These are phyloP conservation scores for Ichthyophonus hoferi DNA, from an alignment of 208 protist species.

Conservation along the genomic window DNA sequence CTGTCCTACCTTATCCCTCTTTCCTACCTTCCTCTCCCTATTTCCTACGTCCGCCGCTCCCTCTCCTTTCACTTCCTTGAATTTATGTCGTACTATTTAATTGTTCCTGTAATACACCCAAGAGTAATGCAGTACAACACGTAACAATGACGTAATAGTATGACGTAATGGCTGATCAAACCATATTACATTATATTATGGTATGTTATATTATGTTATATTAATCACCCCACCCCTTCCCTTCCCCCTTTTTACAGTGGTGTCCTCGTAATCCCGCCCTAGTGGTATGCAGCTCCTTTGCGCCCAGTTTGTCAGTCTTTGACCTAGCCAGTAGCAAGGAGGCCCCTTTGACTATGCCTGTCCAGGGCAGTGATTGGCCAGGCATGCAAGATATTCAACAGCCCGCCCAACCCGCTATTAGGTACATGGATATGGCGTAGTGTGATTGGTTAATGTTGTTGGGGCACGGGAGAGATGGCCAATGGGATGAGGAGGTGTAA, in stretches of 20 bases:
- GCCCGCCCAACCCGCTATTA: neutral
- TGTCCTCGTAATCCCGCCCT: constrained; percentile 19
- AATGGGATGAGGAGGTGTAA: too few relatives aligned
- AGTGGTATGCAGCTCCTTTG: constrained; percentile 18
- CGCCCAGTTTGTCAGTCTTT: constrained; percentile 18
- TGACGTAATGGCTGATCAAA: too few relatives aligned
- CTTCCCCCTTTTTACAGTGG: constrained; percentile 28
- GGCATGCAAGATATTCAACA: neutral
- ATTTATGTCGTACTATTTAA: constrained; percentile 34
- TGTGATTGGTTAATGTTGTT: too few relatives aligned
- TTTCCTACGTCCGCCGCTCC: constrained; percentile 32
- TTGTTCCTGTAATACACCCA: too few relatives aligned
- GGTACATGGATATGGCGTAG: too few relatives aligned
- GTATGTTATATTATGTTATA: too few relatives aligned
- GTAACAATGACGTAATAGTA: too few relatives aligned
- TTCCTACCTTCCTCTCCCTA: too few relatives aligned
- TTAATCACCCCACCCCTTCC: too few relatives aligned
- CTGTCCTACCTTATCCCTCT: constrained; percentile 79
- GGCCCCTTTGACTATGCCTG: neutral
- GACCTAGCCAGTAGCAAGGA: neutral
- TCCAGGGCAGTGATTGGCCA: neutral
- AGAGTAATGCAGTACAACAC: too few relatives aligned
- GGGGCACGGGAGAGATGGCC: too few relatives aligned
- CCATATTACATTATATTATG: too few relatives aligned
- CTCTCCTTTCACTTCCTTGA: neutral